A percentile compares a stretch with the other conserved stretches of the same genome.
phyloP scores from a whole-genome alignment of 1,284 basidiomycete genomes.

The Fomitopsis pinicola region DNA sequence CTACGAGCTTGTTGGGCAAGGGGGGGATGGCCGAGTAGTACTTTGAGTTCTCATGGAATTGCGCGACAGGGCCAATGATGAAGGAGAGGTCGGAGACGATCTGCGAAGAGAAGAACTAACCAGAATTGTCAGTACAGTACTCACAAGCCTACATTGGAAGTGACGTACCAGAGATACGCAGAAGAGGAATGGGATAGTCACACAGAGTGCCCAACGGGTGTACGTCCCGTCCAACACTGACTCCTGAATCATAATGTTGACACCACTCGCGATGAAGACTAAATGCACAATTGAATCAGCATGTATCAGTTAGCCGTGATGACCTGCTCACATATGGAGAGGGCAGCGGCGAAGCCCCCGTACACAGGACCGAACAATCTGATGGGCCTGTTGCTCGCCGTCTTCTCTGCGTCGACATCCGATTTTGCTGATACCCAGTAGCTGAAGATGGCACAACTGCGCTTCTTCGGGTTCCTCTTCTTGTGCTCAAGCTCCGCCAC shows the following conservation, averaged over 20 bases:
- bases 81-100: constrained; percentile 59
- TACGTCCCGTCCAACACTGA: constrained; percentile 62
- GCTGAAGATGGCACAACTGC: constrained; percentile 30
- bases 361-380: constrained; percentile 79
- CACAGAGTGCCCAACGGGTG: constrained; percentile 60
- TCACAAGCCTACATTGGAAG: not conserved
- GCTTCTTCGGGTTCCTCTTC: constrained; percentile 27
- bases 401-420: constrained; percentile 47
- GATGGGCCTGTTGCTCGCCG: constrained; percentile 45
- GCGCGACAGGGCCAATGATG: constrained; percentile 68
- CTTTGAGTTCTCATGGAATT: constrained; percentile 69
- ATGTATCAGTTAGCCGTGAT: not conserved
- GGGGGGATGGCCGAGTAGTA: constrained; percentile 67
- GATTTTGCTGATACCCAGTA: constrained; percentile 33
- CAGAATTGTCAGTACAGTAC: not conserved
- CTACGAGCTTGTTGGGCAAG: constrained; percentile 55
- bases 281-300: not conserved
- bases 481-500: constrained; percentile 29
- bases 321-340: constrained; percentile 51
- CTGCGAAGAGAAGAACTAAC: constrained; percentile 60
- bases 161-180: constrained; percentile 64
- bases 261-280: constrained; percentile 64
- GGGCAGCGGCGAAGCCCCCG: constrained; percentile 64
- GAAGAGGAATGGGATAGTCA: constrained; percentile 64
- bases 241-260: constrained; percentile 58